phyloP scores from a whole-genome alignment of 441 rosid genomes.

The Pelargonium fulgidum region DNA sequence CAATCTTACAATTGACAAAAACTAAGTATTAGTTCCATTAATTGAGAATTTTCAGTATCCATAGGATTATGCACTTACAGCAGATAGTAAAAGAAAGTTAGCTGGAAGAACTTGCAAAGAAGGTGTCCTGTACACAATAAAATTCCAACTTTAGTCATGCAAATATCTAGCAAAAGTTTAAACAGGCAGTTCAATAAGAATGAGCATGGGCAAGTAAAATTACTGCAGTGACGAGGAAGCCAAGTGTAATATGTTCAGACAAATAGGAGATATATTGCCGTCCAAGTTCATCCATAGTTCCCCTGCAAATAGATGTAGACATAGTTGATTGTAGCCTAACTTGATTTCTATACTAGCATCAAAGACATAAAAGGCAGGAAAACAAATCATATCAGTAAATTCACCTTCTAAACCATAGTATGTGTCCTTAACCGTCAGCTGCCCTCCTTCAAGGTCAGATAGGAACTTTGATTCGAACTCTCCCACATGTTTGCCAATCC shows the following conservation, averaged over 20 bases:
- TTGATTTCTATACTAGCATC: slow-evolving; percentile 16
- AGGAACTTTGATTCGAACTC: slow-evolving; percentile 71
- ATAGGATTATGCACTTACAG: slow-evolving; percentile 44
- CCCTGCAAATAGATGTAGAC: slow-evolving; percentile 42
- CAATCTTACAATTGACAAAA: slow-evolving; percentile 44
- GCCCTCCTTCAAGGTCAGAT: slow-evolving; percentile 65
- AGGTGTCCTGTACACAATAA: slow-evolving; percentile 42
- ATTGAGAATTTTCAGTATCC: slow-evolving; percentile 21
- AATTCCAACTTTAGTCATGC: slow-evolving; percentile 24
- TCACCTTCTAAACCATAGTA: slow-evolving; percentile 69
- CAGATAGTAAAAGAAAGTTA: slow-evolving; percentile 58
- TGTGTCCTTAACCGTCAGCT: slow-evolving; percentile 31
- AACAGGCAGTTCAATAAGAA: slow-evolving; percentile 14
- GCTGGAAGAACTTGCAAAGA: slow-evolving; percentile 72
- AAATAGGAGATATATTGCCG: slow-evolving; percentile 79
- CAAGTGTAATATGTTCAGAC: slow-evolving; percentile 67
- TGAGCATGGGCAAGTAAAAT: slow-evolving; percentile 23
- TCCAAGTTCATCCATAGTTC: slow-evolving; percentile 94
- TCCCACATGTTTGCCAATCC: slow-evolving; percentile 72
- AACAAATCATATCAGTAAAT: slow-evolving; percentile 12
- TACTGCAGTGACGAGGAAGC: slow-evolving; percentile 60
- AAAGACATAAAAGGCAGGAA: slow-evolving; percentile 18
- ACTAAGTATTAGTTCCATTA: slow-evolving; percentile 16
- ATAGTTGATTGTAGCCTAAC: slow-evolving; percentile 14
- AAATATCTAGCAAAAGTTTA: slow-evolving; percentile 15